These are phyloP conservation scores for Cryomyces minteri DNA, from an alignment of 495 filamentous ascomycete genomes.

Conservation along the genomic window DNA sequence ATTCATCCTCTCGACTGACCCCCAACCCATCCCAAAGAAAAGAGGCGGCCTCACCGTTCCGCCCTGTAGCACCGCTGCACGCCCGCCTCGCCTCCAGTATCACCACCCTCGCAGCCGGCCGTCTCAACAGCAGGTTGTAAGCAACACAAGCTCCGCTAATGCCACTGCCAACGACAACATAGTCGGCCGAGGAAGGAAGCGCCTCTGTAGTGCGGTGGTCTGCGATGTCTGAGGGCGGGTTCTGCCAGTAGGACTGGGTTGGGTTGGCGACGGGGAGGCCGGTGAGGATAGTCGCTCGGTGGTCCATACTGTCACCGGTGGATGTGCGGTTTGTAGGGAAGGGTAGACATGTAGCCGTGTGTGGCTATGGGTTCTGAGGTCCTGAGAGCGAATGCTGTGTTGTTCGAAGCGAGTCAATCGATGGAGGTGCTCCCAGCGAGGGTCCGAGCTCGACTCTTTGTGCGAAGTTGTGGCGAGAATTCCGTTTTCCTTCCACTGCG, in stretches of 20 bases:
- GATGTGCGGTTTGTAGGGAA: too few species aligned
- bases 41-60: conserved; percentile 28
- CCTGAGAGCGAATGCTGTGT: too few species aligned
- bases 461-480: too few species aligned
- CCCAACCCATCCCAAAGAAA: too few species aligned
- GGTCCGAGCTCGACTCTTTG: too few species aligned
- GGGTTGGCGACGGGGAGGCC: conserved; percentile 27
- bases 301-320: conserved; percentile 3
- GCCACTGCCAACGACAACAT: conserved; percentile 50
- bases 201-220: conserved; percentile 28
- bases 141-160: conserved; percentile 47
- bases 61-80: conserved; percentile 39
- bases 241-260: conserved; percentile 55
- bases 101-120: conserved; percentile 16
- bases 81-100: conserved; percentile 41
- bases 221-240: conserved; percentile 36
- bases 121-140: conserved; percentile 30
- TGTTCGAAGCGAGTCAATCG: too few species aligned
- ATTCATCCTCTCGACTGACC: neutral
- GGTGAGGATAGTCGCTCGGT: conserved; percentile 2
- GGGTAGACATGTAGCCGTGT: too few species aligned
- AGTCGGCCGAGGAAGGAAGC: conserved; percentile 31
- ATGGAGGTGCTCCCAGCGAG: too few species aligned
- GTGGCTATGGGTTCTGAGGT: too few species aligned
- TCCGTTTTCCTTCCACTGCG: too few species aligned